Percentiles rank a stretch among this genome's conserved stretches.
These are phyloP conservation scores for Trypanosoma mega DNA, from an alignment of 208 protist species.

Conservation along the genomic window DNA sequence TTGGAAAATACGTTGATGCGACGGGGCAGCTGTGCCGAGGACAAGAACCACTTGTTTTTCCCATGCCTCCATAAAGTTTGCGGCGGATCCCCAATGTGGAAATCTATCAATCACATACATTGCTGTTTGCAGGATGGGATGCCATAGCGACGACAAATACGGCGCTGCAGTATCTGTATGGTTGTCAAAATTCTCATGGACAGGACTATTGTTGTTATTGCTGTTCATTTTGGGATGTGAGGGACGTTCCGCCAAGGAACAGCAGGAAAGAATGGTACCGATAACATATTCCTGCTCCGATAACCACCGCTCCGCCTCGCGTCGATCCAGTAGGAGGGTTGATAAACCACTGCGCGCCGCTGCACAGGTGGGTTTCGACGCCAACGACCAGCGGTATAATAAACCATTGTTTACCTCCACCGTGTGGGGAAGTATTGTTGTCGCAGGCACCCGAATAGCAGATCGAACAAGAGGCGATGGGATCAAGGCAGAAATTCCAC, in stretches of 20 bases:
- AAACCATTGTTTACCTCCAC: conserved; percentile 4
- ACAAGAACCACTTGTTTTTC: conserved; percentile 74
- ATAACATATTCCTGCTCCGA: conserved; percentile 86
- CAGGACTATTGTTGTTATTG: no score
- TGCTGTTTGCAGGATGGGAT: conserved; percentile 60
- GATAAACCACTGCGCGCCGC: background rate
- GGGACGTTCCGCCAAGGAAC: conserved; percentile 30
- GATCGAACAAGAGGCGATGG: conserved; percentile 20
- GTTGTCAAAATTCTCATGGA: no score
- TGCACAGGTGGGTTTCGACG: conserved; percentile 2
- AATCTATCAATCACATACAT: conserved; percentile 41
- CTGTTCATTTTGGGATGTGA: no score
- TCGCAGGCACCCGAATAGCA: conserved; percentile 18
- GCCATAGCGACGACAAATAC: conserved; percentile 39
- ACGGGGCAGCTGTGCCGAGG: conserved; percentile 50
- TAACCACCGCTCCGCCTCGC: conserved; percentile 71
- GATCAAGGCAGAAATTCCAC: no score
- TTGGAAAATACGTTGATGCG: conserved; percentile 65
- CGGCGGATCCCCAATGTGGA: conserved; percentile 50
- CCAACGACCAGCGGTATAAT: background rate
- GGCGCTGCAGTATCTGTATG: conserved; percentile 6
- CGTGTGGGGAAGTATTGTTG: conserved; percentile 8
- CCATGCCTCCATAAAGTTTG: conserved; percentile 59
- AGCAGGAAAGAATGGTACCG: conserved; percentile 64
- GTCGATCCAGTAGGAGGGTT: conserved; percentile 46